A percentile compares a stretch with the other conserved stretches of the same genome.
Evolutionary conservation across 208 protist species (phyloP).

Genomic region (Trypanosomatidae sp.): DNA sequence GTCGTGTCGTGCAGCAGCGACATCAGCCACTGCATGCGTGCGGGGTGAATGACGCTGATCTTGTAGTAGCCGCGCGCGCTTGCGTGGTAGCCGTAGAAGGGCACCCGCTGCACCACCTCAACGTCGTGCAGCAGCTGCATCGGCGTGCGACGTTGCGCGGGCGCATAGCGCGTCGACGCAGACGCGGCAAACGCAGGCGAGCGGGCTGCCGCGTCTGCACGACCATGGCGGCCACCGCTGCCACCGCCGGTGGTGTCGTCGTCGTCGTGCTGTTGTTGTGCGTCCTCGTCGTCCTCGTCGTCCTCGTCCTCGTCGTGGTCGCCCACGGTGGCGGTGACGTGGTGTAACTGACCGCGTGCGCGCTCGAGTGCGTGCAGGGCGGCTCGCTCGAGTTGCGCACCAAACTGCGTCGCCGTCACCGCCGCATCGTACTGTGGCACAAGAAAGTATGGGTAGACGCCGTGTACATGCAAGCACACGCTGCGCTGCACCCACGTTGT

Average conservation of each 20-base stretch:
- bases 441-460: slow-evolving; percentile 65
- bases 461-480: slow-evolving; percentile 71
- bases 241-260: neutral
- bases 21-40: slow-evolving; percentile 12
- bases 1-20: slow-evolving; percentile 32
- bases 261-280: neutral
- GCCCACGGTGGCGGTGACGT: no score
- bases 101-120: slow-evolving; percentile 29
- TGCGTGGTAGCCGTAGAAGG: slow-evolving; percentile 65
- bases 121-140: slow-evolving; percentile 59
- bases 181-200: neutral
- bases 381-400: slow-evolving; percentile 55
- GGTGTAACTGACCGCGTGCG: no score
- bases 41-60: slow-evolving; percentile 45
- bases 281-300: no score
- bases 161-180: neutral
- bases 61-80: slow-evolving; percentile 30
- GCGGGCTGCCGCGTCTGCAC: neutral
- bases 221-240: neutral
- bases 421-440: slow-evolving; percentile 30
- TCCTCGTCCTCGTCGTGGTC: no score
- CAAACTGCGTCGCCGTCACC: slow-evolving; percentile 54
- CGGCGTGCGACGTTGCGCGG: neutral
- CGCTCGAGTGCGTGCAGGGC: slow-evolving; percentile 12
- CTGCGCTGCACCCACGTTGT: slow-evolving; percentile 7